A percentile compares a stretch with the other conserved stretches of the same genome.
Evolutionary conservation across 768 basidiomycete genomes (phyloP).

Genomic region (Trametes punicea): DNA sequence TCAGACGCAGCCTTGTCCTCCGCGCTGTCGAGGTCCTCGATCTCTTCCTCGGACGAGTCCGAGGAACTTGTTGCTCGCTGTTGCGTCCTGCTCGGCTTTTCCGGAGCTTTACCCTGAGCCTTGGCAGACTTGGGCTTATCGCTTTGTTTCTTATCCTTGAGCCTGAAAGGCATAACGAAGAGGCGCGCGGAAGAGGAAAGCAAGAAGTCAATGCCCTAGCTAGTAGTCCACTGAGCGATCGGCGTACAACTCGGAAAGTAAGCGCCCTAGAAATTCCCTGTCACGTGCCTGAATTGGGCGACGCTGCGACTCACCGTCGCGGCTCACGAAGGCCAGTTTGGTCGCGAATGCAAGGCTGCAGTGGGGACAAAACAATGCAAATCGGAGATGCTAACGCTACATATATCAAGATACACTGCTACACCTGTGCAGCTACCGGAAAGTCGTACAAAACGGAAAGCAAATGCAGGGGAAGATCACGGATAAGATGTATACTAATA

Average conservation of each 20-base stretch:
- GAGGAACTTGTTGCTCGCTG: slow-evolving; percentile 9
- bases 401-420: no score
- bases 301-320: no score
- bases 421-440: no score
- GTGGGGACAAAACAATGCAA: no score
- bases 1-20: not conserved
- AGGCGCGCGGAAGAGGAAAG: not conserved
- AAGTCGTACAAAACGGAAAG: no score
- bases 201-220: not conserved
- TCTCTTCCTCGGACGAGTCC: slow-evolving; percentile 7
- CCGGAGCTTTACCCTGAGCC: not conserved
- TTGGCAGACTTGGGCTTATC: not conserved
- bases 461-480: no score
- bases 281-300: no score
- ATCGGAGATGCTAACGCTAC: no score
- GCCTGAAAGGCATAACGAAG: slow-evolving; percentile 4
- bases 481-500: no score
- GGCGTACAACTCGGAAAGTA: not conserved
- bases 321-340: no score
- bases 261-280: slow-evolving; percentile 15
- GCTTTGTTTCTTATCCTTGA: not conserved
- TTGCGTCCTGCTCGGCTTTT: not conserved
- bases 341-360: no score
- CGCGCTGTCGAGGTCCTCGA: not conserved
- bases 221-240: no score